A percentile compares a stretch with the other conserved stretches of the same genome.
phyloP scores from a whole-genome alignment of 2,329 filamentous ascomycete genomes.

The Pyrenochaeta sp. region DNA sequence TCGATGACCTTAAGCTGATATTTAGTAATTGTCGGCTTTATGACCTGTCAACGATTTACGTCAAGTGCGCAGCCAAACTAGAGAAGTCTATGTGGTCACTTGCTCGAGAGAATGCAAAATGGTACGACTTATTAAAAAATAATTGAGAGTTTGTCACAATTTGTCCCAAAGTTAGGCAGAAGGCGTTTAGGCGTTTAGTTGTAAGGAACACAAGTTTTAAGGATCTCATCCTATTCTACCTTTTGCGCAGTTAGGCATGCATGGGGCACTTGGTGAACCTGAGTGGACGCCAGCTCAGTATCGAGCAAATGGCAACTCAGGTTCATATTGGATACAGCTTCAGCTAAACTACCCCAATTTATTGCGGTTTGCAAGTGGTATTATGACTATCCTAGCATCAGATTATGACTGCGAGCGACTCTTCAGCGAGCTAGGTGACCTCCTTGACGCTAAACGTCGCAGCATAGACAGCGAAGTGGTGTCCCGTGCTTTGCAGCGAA shows the following conservation, averaged over 20 bases:
- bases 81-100: constrained; percentile 95
- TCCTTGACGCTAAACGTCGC: constrained; percentile 1
- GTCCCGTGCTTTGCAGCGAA: too few species aligned
- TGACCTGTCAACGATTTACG: constrained; percentile 90
- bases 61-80: constrained; percentile 91
- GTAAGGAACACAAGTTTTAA: too few species aligned
- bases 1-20: constrained; percentile 83
- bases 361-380: constrained; percentile 1
- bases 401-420: background rate
- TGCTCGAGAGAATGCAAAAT: constrained; percentile 89
- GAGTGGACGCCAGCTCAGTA: background rate
- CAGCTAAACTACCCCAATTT: constrained; percentile 1
- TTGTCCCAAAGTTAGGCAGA: too few species aligned
- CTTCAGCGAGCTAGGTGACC: constrained; percentile 1
- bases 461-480: too few species aligned
- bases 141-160: background rate
- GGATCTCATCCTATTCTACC: too few species aligned
- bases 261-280: too few species aligned
- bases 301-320: constrained; percentile 1
- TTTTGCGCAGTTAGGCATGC: too few species aligned
- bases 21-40: constrained; percentile 96
- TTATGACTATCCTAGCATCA: constrained; percentile 4
- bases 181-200: too few species aligned
- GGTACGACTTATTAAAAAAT: constrained; percentile 74
- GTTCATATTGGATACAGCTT: background rate